These are phyloP conservation scores for Coemansia sp. DNA, from an alignment of 192 early-diverging fungal species.

Conservation along the genomic window DNA sequence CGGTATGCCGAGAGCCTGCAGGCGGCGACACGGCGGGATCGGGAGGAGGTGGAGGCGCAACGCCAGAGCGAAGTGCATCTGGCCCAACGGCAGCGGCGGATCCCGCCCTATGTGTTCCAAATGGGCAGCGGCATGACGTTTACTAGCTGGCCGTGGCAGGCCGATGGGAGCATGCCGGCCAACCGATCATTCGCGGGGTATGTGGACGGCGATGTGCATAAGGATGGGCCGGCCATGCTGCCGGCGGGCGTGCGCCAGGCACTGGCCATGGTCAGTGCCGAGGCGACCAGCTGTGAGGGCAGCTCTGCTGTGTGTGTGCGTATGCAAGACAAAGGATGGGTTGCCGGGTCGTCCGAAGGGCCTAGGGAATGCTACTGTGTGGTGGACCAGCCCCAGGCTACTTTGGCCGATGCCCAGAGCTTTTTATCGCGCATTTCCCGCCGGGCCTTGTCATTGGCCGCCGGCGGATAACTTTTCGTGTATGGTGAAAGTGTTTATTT, in stretches of 20 bases:
- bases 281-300: not conserved
- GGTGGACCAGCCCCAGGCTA: constrained; percentile 41
- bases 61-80: constrained; percentile 7
- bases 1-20: constrained; percentile 37
- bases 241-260: constrained; percentile 13
- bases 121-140: not conserved
- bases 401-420: constrained; percentile 35
- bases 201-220: not conserved
- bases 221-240: not conserved
- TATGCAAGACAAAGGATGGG: constrained; percentile 49
- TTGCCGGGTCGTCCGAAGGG: constrained; percentile 8
- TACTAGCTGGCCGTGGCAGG: constrained; percentile 12
- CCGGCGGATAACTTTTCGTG: too few relatives aligned
- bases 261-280: constrained; percentile 15
- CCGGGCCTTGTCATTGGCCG: constrained; percentile 1
- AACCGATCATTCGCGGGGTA: constrained; percentile 27
- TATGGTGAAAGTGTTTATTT: too few relatives aligned
- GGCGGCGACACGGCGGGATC: constrained; percentile 22
- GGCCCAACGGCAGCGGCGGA: constrained; percentile 9
- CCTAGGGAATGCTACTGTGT: constrained; percentile 19
- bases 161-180: not conserved
- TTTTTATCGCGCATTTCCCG: constrained; percentile 13
- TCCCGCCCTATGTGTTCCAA: constrained; percentile 25
- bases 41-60: constrained; percentile 1
- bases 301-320: constrained; percentile 18